Percentiles rank a stretch among this genome's conserved stretches.
These are phyloP conservation scores for Pichia eremophila DNA, from an alignment of 805 yeast genomes.

Conservation along the genomic window DNA sequence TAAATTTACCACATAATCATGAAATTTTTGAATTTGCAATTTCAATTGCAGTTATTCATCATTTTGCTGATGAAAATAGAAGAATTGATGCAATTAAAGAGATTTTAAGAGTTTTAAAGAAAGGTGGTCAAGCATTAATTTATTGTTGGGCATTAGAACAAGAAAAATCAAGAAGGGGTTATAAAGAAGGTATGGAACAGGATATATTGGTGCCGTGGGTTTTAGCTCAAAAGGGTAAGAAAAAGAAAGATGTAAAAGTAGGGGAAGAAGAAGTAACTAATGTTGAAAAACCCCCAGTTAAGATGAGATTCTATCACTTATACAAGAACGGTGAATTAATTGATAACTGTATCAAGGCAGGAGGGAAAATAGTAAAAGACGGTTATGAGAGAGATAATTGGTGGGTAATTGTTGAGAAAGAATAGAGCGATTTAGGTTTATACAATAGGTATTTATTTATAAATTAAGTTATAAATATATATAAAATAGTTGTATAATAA, in stretches of 20 bases:
- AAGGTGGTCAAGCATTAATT: slow-evolving; percentile 62
- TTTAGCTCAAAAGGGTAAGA: slow-evolving; percentile 39
- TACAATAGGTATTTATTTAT: too few relatives aligned
- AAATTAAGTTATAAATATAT: too few relatives aligned
- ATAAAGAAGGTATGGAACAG: slow-evolving; percentile 83
- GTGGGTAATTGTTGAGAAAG: slow-evolving; percentile 53
- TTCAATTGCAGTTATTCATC: slow-evolving; percentile 92
- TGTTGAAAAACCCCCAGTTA: slow-evolving; percentile 34
- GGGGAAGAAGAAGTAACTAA: not conserved
- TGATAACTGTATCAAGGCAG: slow-evolving; percentile 61
- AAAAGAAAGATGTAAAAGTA: slow-evolving; percentile 22
- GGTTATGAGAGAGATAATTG: slow-evolving; percentile 95
- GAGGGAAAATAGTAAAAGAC: slow-evolving; percentile 51
- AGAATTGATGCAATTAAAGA: slow-evolving; percentile 67
- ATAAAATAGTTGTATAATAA: not conserved
- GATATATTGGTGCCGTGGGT: slow-evolving; percentile 98
- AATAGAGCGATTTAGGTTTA: too few relatives aligned
- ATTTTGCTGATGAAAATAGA: slow-evolving; percentile 78
- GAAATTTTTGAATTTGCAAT: slow-evolving; percentile 67
- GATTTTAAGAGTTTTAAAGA: slow-evolving; percentile 44
- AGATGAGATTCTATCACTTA: slow-evolving; percentile 81
- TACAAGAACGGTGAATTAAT: slow-evolving; percentile 78
- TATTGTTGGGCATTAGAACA: slow-evolving; percentile 98
- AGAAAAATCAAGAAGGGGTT: slow-evolving; percentile 78
- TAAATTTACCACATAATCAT: slow-evolving; percentile 48